Base-by-base conservation (phyloP, 2,329 filamentous ascomycete species). In the Ploettnerulaceae sp. region DNA sequence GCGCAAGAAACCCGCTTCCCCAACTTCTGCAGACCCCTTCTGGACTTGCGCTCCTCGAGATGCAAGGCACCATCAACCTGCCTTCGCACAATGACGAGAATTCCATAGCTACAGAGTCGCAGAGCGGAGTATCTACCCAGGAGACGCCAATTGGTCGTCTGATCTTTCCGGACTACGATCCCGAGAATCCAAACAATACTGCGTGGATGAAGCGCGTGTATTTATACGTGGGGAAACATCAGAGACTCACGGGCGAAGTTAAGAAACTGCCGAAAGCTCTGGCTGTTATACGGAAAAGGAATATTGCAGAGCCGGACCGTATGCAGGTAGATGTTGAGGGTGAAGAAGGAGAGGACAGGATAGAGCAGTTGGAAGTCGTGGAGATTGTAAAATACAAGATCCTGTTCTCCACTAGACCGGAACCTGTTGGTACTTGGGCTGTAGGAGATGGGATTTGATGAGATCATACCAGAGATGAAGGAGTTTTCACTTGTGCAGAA, bases 191-290 rank as follows among this genome's bases (percentile, higher is more conserved):
- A 0, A 71, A 71, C 12, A 76, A 79, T 57, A 82, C 79, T 0
- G 77, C 76, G 7, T 96, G 90, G 90, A 95, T 91, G 86, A 94
- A 89, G 68, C 76, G 80, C 26, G 89, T 91, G 21, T 87, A 95
- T 62, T 70, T 97, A 38, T 95, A 91, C 63, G 78, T 97, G 4
- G 93, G 91, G 5, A 79, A 84, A 61, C 86, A 96, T 64, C 93
- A 97, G 69, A 77, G 90, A 50, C 76, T 97, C 62, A 86, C 82
- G 1, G 93, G 93, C 3, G 89, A 97, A 66, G 82, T 95, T 38
- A 95, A 89, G 73, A 95, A 89, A 67, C 69, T 97, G 39, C 76
- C 77, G 5, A 86, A 79, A 61, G 82, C 90, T 2, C 64, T 96
- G 56, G 93, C 84, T 3, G 72, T 97, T n/a, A 73, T 97, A 18